These are phyloP conservation scores for Bruguiera parviflora DNA, from an alignment of 345 rosid genomes.

Conservation along the genomic window DNA sequence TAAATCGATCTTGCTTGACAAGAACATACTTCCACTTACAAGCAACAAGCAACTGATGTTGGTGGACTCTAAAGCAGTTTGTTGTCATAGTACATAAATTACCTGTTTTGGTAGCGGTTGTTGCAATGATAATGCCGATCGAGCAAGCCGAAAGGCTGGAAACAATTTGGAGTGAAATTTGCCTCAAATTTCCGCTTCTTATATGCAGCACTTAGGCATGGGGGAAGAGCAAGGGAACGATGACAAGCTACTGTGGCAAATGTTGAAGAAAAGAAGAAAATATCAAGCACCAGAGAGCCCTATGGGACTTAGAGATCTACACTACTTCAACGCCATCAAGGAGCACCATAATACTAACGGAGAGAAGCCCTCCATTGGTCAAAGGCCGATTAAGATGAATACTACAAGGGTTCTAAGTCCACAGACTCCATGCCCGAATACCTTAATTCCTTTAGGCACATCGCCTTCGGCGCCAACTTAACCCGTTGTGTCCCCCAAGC, in stretches of 20 bases:
- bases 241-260: constrained; percentile 42
- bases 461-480: constrained; percentile 40
- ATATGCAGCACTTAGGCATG: constrained; percentile 32
- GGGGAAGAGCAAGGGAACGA: constrained; percentile 33
- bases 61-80: not conserved
- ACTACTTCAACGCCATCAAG: constrained; percentile 17
- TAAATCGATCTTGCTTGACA: not conserved
- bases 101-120: not conserved
- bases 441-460: constrained; percentile 38
- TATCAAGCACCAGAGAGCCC: constrained; percentile 41
- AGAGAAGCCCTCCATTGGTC: constrained; percentile 5
- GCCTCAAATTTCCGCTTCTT: not conserved
- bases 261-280: constrained; percentile 45
- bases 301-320: constrained; percentile 39
- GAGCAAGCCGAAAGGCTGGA: not conserved
- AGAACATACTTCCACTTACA: not conserved
- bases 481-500: constrained; percentile 8
- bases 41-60: not conserved
- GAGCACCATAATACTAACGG: constrained; percentile 13
- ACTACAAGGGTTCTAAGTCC: constrained; percentile 18
- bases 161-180: not conserved
- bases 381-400: constrained; percentile 21
- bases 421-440: constrained; percentile 15
- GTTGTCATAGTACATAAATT: not conserved
- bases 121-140: not conserved